Evolutionary conservation across 2,329 filamentous ascomycete genomes (phyloP), one percentile per base, ranked within the genome.

Genomic region (Calonectria honghensis): DNA sequence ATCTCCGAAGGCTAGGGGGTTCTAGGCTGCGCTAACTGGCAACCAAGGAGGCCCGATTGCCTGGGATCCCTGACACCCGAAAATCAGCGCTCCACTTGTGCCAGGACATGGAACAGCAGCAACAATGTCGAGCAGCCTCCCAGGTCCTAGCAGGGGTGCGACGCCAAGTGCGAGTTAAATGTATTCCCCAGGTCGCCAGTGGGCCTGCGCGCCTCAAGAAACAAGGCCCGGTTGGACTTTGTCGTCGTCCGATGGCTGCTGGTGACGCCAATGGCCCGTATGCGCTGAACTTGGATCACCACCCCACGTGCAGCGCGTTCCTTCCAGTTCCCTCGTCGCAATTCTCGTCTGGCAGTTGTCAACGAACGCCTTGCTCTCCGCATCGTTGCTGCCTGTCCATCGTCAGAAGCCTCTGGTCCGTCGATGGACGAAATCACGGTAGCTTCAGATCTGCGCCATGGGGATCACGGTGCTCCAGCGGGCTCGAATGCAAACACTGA

Each of bases 401-500:
- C 70, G 73, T 70, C 63, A 54, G 64, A 37, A 48, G 48, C 70
- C 73, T 72, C 73, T 70, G 61, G 77, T 63, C 37, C 57, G 57
- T 63, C 77, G 72, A 83, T 83, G 82, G 82, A 83, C 78, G 81
- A 80, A 77, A 81, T 81, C 65, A 82, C 81, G 41, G 67, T 78
- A 70, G 75, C 74, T 48, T 68, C 79, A 65, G 72, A 73, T 76
- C 67, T 32, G 75, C 74, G 76, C 73, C 72, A 75, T 75, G 78
- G 75, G 64, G 68, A 32, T 37, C 57, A 20, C 41, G 68, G 52
- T 51, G 39, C 45, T 51, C 41, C 45, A 18, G 32, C 59, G 31
- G 45, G 57, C 48, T 35, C 48, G 29, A 65, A 64, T 39, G 32
- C 54, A 70, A 63, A 64, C 16, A 32, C 76, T 70, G 72, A 70